Evolutionary conservation across 1,284 basidiomycete genomes (phyloP), one percentile per base, ranked within the genome.

Genomic region (Fomitiporia mediterranea): DNA sequence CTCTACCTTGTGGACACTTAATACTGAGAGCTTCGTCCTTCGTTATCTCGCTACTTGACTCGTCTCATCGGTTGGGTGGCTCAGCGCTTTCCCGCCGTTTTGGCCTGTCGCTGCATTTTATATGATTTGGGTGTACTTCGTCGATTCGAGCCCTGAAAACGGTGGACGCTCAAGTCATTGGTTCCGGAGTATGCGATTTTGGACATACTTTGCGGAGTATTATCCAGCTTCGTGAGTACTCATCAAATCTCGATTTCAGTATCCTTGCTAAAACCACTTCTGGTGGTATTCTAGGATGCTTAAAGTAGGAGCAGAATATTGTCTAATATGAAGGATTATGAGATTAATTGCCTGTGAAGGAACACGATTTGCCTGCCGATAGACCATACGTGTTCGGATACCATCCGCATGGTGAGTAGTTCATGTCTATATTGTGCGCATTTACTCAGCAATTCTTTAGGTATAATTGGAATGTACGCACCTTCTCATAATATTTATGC

Each of bases 301-400:
- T 61, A 86, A 86, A 78, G 83, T 83, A 39, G 52, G 54, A 8
- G 19, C 25, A 17, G 11, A 34, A 25, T 15, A 37, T 40, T 46
- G 17, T n/a, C 37, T 30, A 42, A 39, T n/a, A 47, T 13, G 7
- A 27, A 59, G 25, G 15, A 39, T 59, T 9, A 48, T 48, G 21
- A 4, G n/a, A 13, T 23, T 50, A 25, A 37, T 17, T 46, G 48
- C 51, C 34, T 53, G 28, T 46, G 13, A 59, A 91, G 89, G 89
- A 91, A 73, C 84, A 83, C 59, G 92, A 98, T 62, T 79, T 99
- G 35, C 93, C 95, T 1, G 75, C 94, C 11, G 91, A 97, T 69
- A 76, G 93, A 59, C 87, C 91, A 27, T 99, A 99, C 73, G 80
- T 99, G 21, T 99, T 99, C 73, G 97, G 94, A 15, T 97, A 97